phyloP scores from a whole-genome alignment of 225 moss, liverwort and hornwort species.

The Lunularia cruciata region DNA sequence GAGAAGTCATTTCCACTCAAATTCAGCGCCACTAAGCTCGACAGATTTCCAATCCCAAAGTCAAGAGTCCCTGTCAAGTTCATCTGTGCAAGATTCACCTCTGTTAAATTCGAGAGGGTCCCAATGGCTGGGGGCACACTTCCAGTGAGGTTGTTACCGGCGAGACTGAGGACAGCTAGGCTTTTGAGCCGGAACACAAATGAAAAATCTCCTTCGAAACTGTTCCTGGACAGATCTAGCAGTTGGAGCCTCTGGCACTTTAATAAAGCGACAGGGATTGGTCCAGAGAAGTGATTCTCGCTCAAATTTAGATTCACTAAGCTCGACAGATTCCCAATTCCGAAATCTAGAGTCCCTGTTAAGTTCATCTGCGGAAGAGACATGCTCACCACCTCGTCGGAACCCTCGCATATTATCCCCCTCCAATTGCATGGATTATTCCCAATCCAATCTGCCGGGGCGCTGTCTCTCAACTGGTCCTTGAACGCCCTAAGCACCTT shows the following conservation, averaged over 20 bases:
- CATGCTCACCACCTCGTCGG: slow-evolving; percentile 19
- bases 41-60: slow-evolving; percentile 25
- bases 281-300: slow-evolving; percentile 19
- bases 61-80: slow-evolving; percentile 26
- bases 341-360: slow-evolving; percentile 23
- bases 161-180: slow-evolving; percentile 27
- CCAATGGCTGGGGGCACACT: slow-evolving; percentile 22
- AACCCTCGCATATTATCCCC: slow-evolving; percentile 20
- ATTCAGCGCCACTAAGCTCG: slow-evolving; percentile 17
- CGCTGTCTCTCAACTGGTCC: slow-evolving; percentile 12
- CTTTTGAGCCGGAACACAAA: slow-evolving; percentile 16
- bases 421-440: slow-evolving; percentile 37
- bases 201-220: slow-evolving; percentile 25
- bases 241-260: slow-evolving; percentile 8
- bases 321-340: slow-evolving; percentile 26
- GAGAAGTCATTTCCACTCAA: slow-evolving; percentile 18
- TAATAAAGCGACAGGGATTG: slow-evolving; percentile 27
- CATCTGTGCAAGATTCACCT: slow-evolving; percentile 9
- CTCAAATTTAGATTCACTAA: slow-evolving; percentile 24
- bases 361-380: slow-evolving; percentile 21
- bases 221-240: slow-evolving; percentile 32
- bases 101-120: slow-evolving; percentile 14
- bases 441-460: slow-evolving; percentile 22
- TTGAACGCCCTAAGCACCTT: slow-evolving; percentile 32
- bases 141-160: slow-evolving; percentile 18